Evolutionary conservation across 305 asterid species (phyloP), one percentile per base, ranked within the genome.

Genomic region (Ajuga reptans): DNA sequence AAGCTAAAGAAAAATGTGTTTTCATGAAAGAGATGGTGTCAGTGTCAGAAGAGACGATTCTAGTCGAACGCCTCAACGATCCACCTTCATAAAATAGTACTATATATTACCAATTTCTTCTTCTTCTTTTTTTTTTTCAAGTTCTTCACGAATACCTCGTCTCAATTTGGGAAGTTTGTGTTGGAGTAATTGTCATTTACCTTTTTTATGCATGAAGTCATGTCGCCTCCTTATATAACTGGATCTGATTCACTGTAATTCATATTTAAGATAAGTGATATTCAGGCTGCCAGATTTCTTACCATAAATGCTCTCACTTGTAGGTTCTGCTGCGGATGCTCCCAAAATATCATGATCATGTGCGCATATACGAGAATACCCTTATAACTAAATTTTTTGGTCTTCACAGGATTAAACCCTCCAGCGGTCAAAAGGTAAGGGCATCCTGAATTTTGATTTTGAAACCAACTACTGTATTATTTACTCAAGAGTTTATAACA

Each of bases 251-350:
- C 43, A 52, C 4, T 73, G 62, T 15, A 5, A 11, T 36, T 37
- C 18, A 45, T 52, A n/a, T 34, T 10, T 45, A 12, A 49, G 4
- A 39, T 43, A 41, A 2, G 34, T 24, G 12, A 60, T 24, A 42
- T 49, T 56, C 9, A 5, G n/a, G 49, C 60, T 61, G 64, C 61
- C 55, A 31, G 52, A 16, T 78, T 53, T 75, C 52, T 73, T 45
- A 15, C 76, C 70, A 75, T 52, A 6, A 6, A 34, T 62, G 29
- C 51, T 77, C 69, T 79, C 65, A 41, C 67, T 5, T 81, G 73
- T 75, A 94, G 98, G 99, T 94, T 75, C 84, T 94, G 77, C 85
- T 87, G 79, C 86, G 89, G 79, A 91, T 94, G 99, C 96, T 94
- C 69, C 99, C 98, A 59, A 82, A 89, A 76, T 94, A 94, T 79